Evolutionary conservation across 1,139 yeast genomes (phyloP).

Genomic region (Suhomyces ambrosiae): DNA sequence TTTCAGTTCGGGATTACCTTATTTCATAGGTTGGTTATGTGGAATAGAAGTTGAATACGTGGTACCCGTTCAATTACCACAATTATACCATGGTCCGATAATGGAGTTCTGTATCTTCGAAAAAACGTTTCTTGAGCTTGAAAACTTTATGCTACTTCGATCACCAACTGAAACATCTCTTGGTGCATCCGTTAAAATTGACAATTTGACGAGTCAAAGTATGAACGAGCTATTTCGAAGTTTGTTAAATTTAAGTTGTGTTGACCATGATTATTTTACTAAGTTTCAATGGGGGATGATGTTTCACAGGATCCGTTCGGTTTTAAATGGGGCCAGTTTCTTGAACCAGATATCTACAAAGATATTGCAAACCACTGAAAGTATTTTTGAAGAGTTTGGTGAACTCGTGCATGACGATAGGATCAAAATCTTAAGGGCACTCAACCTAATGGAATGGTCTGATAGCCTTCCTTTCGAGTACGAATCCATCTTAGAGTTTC

Average conservation of each 20-base stretch:
- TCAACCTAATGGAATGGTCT: neutral
- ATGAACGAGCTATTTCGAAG: neutral
- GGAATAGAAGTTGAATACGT: constrained; percentile 21
- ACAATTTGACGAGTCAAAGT: neutral
- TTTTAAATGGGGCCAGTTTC: constrained; percentile 3
- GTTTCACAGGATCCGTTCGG: constrained; percentile 8
- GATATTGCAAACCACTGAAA: neutral
- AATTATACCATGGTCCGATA: constrained; percentile 14
- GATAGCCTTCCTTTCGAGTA: neutral
- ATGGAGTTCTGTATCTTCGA: constrained; percentile 14
- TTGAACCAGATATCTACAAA: neutral
- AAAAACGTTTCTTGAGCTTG: constrained; percentile 9
- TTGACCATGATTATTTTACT: neutral
- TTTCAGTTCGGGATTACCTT: constrained; percentile 26
- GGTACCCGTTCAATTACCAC: neutral
- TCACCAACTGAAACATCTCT: too few relatives aligned
- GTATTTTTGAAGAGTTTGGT: neutral
- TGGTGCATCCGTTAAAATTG: too few relatives aligned
- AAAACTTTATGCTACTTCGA: constrained; percentile 13
- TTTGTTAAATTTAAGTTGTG: neutral
- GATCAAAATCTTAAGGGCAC: neutral
- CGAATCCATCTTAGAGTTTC: neutral
- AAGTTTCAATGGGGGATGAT: constrained; percentile 18
- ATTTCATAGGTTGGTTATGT: constrained; percentile 47
- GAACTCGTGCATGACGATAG: neutral